phyloP scores from a whole-genome alignment of 768 basidiomycete species.

The Leccinum subgranulosum region DNA sequence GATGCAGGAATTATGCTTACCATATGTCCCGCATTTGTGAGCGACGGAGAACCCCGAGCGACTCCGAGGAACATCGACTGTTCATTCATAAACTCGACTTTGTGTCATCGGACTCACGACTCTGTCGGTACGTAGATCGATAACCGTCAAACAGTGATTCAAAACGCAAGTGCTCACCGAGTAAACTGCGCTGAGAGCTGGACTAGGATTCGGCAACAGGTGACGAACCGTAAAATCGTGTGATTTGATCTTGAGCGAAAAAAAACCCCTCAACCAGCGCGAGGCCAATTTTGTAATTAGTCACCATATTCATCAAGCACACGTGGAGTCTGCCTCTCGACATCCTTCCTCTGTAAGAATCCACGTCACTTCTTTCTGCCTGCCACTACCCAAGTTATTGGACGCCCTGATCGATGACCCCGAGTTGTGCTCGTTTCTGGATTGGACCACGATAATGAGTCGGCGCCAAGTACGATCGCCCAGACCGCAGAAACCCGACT shows the following conservation, averaged over 20 bases:
- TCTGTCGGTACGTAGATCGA: background rate
- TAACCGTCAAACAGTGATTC: background rate
- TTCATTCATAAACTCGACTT: background rate
- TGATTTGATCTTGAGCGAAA: background rate
- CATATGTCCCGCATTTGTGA: background rate
- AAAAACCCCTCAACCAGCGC: background rate
- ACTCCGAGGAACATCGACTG: background rate
- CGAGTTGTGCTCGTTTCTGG: slow-evolving; percentile 47
- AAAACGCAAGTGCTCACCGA: background rate
- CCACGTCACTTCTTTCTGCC: slow-evolving; percentile 18
- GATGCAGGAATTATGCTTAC: background rate
- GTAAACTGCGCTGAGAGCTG: background rate
- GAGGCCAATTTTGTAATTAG: background rate
- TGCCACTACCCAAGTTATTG: background rate
- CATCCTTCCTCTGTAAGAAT: background rate
- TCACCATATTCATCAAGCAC: background rate
- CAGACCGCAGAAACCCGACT: slow-evolving; percentile 44
- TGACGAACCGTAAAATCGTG: background rate
- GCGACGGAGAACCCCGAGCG: background rate
- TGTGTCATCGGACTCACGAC: background rate
- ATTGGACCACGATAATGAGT: slow-evolving; percentile 37
- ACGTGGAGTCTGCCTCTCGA: background rate
- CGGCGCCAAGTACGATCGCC: background rate
- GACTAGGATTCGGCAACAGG: background rate
- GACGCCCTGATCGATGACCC: slow-evolving; percentile 8